Conservation (phyloP, 345 rosid genomes). For the Bruguiera parviflora region DNA sequence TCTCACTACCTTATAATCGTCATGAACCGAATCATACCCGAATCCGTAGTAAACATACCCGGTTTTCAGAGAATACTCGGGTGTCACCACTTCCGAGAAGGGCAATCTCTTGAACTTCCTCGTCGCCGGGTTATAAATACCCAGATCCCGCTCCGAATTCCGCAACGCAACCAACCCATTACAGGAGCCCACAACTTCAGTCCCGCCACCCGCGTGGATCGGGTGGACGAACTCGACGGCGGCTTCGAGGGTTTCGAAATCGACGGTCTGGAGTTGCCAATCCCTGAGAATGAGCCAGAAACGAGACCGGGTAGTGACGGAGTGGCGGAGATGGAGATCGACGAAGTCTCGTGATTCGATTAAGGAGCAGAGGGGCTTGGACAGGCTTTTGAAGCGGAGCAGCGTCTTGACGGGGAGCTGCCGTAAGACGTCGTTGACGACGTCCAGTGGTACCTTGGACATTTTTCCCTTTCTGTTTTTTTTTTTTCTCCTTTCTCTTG, state of each 20-base stretch:
- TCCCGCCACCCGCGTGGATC: conserved; percentile 23
- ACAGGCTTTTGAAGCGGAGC: conserved; percentile 36
- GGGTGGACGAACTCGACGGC: conserved; percentile 24
- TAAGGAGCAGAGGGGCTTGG: conserved; percentile 19
- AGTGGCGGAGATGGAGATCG: conserved; percentile 26
- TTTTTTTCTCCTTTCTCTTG: background rate
- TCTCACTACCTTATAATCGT: conserved; percentile 40
- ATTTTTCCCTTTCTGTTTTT: background rate
- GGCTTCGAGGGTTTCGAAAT: conserved; percentile 20
- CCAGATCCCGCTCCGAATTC: conserved; percentile 29
- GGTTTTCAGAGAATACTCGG: conserved; percentile 6
- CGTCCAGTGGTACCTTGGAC: conserved; percentile 18
- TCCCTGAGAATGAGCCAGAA: conserved; percentile 29
- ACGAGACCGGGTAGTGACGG: conserved; percentile 19
- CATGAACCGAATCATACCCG: conserved; percentile 29
- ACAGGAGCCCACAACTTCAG: conserved; percentile 37
- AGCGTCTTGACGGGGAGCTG: conserved; percentile 29
- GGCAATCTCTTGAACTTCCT: conserved; percentile 25
- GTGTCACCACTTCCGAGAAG: conserved; percentile 9
- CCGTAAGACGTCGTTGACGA: conserved; percentile 18
- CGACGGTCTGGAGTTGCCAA: conserved; percentile 22
- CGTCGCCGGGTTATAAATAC: conserved; percentile 37
- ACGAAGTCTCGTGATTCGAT: conserved; percentile 32
- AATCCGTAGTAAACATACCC: conserved; percentile 41
- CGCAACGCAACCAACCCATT: conserved; percentile 40